Conservation (phyloP, 352 stramenopile genomes). For the Phytophthora palmivora region DNA sequence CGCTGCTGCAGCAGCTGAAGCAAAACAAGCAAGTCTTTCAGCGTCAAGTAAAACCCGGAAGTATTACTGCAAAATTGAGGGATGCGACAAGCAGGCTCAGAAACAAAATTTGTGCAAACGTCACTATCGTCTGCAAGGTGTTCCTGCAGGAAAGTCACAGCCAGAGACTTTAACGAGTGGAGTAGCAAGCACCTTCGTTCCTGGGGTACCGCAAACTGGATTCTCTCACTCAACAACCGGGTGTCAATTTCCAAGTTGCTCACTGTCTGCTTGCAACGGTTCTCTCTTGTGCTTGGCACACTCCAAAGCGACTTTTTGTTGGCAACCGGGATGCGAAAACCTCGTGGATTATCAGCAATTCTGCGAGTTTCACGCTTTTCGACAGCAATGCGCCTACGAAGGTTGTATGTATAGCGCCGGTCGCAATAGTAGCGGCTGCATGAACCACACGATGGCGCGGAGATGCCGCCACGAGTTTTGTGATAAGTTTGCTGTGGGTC, state of each 20-base stretch:
- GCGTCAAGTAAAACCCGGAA: conserved; percentile 52
- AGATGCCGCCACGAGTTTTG: conserved; percentile 68
- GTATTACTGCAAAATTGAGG: conserved; percentile 72
- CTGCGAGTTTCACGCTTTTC: conserved; percentile 63
- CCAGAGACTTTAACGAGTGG: conserved; percentile 10
- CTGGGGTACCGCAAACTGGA: conserved; percentile 4
- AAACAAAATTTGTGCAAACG: conserved; percentile 69
- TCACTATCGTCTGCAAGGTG: conserved; percentile 58
- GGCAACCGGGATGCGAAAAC: conserved; percentile 66
- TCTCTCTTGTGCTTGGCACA: conserved; percentile 56
- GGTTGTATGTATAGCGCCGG: conserved; percentile 52
- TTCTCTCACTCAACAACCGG: conserved; percentile 7
- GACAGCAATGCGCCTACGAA: conserved; percentile 65
- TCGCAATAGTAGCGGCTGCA: conserved; percentile 48
- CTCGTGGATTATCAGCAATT: conserved; percentile 60
- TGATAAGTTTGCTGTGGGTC: conserved; percentile 63
- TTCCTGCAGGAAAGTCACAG: conserved; percentile 18
- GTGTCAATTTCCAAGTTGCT: conserved; percentile 58
- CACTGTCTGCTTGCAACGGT: conserved; percentile 32
- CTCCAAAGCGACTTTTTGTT: conserved; percentile 63
- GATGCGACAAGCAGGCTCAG: conserved; percentile 71
- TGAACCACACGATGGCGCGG: conserved; percentile 47
- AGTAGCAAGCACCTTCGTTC: conserved; percentile 2
- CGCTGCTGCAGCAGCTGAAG: conserved; percentile 20
- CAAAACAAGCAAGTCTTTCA: conserved; percentile 22